Conservation (phyloP, 352 stramenopile genomes). For the Phytophthora sp. region DNA sequence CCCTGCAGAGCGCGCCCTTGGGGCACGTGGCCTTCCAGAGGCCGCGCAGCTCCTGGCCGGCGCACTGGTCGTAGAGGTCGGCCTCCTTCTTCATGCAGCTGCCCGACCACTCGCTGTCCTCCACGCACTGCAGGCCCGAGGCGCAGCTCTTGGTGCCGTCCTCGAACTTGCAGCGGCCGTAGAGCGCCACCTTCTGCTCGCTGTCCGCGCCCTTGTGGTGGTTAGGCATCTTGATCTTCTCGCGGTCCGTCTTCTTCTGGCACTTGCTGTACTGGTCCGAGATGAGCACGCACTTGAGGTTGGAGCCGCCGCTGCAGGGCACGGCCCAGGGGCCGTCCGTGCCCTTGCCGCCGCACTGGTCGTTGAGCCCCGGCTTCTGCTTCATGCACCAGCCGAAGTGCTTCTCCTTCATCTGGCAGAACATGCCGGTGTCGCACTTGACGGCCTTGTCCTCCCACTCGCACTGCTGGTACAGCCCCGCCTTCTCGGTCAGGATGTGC, state of each 20-base stretch:
- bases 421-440: slow-evolving; percentile 32
- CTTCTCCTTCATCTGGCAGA: slow-evolving; percentile 31
- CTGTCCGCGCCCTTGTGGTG: slow-evolving; percentile 19
- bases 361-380: slow-evolving; percentile 23
- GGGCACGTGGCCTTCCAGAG: slow-evolving; percentile 38
- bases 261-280: slow-evolving; percentile 39
- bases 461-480: slow-evolving; percentile 31
- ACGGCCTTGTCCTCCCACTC: slow-evolving; percentile 35
- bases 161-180: slow-evolving; percentile 33
- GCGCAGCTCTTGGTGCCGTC: slow-evolving; percentile 24
- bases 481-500: slow-evolving; percentile 28
- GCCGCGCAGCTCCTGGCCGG: slow-evolving; percentile 22
- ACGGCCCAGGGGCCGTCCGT: slow-evolving; percentile 25
- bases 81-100: slow-evolving; percentile 39
- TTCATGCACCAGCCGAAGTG: slow-evolving; percentile 37
- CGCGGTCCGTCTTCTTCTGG: slow-evolving; percentile 21
- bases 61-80: slow-evolving; percentile 33
- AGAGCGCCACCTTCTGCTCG: slow-evolving; percentile 22
- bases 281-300: slow-evolving; percentile 33
- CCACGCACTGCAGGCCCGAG: slow-evolving; percentile 30
- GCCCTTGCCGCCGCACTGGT: slow-evolving; percentile 35
- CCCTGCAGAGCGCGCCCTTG: slow-evolving; percentile 26
- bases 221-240: slow-evolving; percentile 25
- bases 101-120: slow-evolving; percentile 31
- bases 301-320: slow-evolving; percentile 19